Evolutionary conservation across 495 filamentous ascomycete genomes (phyloP).

Genomic region (Pyronema omphalodes): DNA sequence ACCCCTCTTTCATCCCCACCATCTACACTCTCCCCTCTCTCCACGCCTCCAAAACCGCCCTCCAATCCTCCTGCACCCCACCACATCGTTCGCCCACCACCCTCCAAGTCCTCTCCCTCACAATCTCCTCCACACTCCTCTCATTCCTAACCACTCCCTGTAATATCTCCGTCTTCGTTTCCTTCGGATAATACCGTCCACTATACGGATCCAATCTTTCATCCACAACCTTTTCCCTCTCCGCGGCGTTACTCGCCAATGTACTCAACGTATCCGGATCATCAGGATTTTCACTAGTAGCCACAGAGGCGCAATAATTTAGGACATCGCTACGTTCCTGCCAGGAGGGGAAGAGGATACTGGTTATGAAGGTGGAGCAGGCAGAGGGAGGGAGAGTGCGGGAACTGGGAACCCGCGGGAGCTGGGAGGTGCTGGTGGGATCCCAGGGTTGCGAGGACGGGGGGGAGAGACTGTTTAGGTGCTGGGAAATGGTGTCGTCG

Average conservation of each 20-base stretch:
- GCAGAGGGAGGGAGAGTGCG: conserved; percentile 36
- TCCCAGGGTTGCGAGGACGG: conserved; percentile 58
- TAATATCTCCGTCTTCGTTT: conserved; percentile 67
- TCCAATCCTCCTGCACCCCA: conserved; percentile 36
- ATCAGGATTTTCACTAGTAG: conserved; percentile 68
- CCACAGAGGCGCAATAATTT: conserved; percentile 77
- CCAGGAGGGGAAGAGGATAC: conserved; percentile 79
- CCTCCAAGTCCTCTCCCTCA: conserved; percentile 66
- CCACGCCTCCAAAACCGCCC: conserved; percentile 41
- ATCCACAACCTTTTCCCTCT: conserved; percentile 61
- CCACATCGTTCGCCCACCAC: conserved; percentile 66
- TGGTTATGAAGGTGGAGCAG: conserved; percentile 56
- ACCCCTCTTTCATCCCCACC: too few relatives aligned
- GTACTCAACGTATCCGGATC: conserved; percentile 62
- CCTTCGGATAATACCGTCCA: conserved; percentile 61
- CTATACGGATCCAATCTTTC: conserved; percentile 89
- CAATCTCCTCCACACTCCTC: conserved; percentile 68
- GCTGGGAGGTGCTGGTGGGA: conserved; percentile 48
- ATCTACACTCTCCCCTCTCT: conserved; percentile 27
- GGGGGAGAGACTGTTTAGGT: conserved; percentile 75
- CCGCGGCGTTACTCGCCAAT: conserved; percentile 47
- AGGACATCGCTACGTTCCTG: conserved; percentile 67
- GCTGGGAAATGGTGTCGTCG: conserved; percentile 84
- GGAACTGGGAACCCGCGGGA: conserved; percentile 29
- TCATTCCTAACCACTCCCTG: conserved; percentile 67